Evolutionary conservation across 1,284 basidiomycete species (phyloP).

Genomic region (Puccinia hordei): DNA sequence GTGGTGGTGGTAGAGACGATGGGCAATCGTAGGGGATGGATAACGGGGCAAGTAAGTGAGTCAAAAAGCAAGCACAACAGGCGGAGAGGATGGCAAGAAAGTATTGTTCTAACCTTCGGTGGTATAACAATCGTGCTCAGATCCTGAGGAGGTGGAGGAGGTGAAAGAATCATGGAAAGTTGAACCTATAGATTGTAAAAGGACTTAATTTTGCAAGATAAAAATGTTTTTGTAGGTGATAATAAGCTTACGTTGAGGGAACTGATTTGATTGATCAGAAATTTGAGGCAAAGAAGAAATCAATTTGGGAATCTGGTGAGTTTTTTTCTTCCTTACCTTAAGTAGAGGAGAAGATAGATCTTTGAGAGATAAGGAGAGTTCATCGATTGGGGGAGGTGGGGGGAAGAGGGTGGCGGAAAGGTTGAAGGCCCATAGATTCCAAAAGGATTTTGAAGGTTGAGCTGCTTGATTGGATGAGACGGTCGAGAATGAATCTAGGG

Average conservation of each 20-base stretch:
- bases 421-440: constrained; percentile 9
- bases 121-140: constrained; percentile 19
- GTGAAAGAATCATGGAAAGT: not conserved
- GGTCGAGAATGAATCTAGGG: constrained; percentile 8
- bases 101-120: constrained; percentile 18
- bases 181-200: not conserved
- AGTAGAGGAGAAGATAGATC: not conserved
- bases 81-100: too few relatives aligned
- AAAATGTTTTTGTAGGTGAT: too few relatives aligned
- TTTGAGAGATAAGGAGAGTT: not conserved
- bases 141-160: constrained; percentile 14
- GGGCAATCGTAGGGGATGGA: not conserved
- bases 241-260: not conserved
- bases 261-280: not conserved
- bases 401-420: not conserved
- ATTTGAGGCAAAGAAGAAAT: constrained; percentile 12
- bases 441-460: constrained; percentile 6
- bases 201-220: too few relatives aligned
- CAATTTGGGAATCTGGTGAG: constrained; percentile 1
- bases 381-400: not conserved
- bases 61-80: not conserved
- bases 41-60: not conserved
- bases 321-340: constrained; percentile 7
- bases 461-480: constrained; percentile 16
- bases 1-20: not conserved